Base-by-base conservation (phyloP, 108 stramenopile genomes). In the Discostella stelligeroides region DNA sequence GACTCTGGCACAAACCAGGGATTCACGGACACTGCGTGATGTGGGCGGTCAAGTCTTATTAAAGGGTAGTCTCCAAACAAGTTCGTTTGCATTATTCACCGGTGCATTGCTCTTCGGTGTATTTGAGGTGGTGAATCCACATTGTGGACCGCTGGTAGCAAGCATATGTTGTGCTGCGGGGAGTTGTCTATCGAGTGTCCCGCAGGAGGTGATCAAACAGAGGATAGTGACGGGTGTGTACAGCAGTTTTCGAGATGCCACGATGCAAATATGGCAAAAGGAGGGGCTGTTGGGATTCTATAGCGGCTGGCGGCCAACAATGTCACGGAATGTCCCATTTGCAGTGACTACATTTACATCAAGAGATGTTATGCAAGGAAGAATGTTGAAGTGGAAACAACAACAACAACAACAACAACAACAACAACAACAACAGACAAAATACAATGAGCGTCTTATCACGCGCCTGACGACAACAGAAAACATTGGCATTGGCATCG, bases 191-290 rank as follows among this genome's bases (percentile, higher is more conserved):
- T 83, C 86, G 13, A 60, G 66, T 13, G 79, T 90, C 2, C 89
- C 89, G 0, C 89, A 90, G 60, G 89, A 90, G 70, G 85, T 87
- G 14, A 70, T 90, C 12, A 90, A 90, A 62, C 89, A 90, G 55
- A 62, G 85, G 21, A 60, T 90, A 38, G 81, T 90, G 5, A 86
- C 89, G 7, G 80, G 80, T 18, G 82, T 90, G 20, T 88, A 90
- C 65, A 55, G 78, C 27, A 80, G 62, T 43, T 88, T 90, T 75
- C 73, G 85, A 24, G 59, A 75, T 38, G 89, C 89, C 14, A 81
- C 84, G 0, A 1, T 11, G 0, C 76, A 68, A 2, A 88, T 90
- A 45, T 84, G 63, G 54, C 63, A 62, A 43, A 63, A 38, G 11
- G 86, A 90, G 66, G 89, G 89, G 12, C 25, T 81, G 0, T 23